phyloP scores from a whole-genome alignment of 257 asterid genomes.

The Misopates orontium region DNA sequence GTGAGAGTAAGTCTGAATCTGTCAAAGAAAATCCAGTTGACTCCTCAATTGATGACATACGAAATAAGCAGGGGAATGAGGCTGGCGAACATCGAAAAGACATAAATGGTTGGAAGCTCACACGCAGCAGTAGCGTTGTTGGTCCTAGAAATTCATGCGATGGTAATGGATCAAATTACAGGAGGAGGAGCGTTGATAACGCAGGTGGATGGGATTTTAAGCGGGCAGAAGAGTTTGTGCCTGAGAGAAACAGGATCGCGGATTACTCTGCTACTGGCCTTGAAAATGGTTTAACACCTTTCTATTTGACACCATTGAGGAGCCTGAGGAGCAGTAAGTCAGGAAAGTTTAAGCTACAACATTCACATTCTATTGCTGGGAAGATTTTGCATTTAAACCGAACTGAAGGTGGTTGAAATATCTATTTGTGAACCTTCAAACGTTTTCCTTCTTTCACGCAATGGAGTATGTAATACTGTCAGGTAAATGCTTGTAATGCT shows the following conservation, averaged over 20 bases:
- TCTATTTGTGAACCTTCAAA: conserved; percentile 30
- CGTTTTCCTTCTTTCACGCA: conserved; percentile 27
- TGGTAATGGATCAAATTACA: conserved; percentile 41
- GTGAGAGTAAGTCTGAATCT: conserved; percentile 38
- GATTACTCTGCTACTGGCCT: conserved; percentile 41
- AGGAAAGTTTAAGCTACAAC: conserved; percentile 47
- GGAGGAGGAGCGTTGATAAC: conserved; percentile 54
- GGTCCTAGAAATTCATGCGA: conserved; percentile 60
- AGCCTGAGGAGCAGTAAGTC: conserved; percentile 52
- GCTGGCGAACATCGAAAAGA: conserved; percentile 33
- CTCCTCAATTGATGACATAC: conserved; percentile 30
- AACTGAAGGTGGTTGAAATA: conserved; percentile 33
- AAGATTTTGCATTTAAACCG: conserved; percentile 50
- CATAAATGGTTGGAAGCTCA: conserved; percentile 46
- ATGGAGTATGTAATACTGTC: conserved; percentile 36
- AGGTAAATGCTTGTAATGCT: conserved; percentile 28
- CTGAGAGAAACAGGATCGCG: conserved; percentile 22
- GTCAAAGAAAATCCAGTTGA: conserved; percentile 32
- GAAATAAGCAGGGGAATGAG: conserved; percentile 42
- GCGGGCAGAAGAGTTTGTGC: conserved; percentile 43
- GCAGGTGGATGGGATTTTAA: conserved; percentile 37
- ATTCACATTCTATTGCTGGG: conserved; percentile 42
- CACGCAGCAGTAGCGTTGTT: conserved; percentile 62
- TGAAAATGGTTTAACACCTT: conserved; percentile 51
- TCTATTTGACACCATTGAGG: conserved; percentile 82